Evolutionary conservation across 2,329 filamentous ascomycete species (phyloP).

Genomic region (Clarireedia monteithiana): DNA sequence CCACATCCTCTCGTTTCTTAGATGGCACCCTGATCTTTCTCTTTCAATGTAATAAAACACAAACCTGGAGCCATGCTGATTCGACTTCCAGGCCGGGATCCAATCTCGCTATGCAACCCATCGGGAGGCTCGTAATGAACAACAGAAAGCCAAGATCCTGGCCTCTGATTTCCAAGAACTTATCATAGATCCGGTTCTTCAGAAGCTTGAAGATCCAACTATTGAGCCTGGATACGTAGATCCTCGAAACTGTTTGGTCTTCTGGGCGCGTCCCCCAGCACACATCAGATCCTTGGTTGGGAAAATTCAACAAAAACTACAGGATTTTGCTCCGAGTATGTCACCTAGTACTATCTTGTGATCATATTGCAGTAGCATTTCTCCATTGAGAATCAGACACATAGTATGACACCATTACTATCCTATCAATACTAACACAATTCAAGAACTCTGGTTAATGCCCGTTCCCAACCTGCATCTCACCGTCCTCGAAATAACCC

Average conservation of each 20-base stretch:
- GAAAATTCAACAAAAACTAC: constrained; percentile 60
- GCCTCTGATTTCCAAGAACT: constrained; percentile 60
- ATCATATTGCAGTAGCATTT: too few relatives aligned
- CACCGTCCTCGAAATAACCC: constrained; percentile 78
- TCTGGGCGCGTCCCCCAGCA: constrained; percentile 79
- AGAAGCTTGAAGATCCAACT: constrained; percentile 56
- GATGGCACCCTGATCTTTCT: not conserved
- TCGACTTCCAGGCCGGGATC: constrained; percentile 19
- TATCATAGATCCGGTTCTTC: constrained; percentile 67
- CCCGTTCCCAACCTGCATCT: constrained; percentile 71
- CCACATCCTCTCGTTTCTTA: not conserved
- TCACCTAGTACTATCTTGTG: constrained; percentile 12
- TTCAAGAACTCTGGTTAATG: constrained; percentile 76
- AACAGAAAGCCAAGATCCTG: constrained; percentile 70
- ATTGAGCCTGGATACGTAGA: constrained; percentile 66
- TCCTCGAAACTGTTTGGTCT: constrained; percentile 71
- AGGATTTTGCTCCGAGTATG: constrained; percentile 61
- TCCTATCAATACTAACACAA: constrained; percentile 8
- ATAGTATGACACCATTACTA: not conserved
- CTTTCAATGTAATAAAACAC: not conserved
- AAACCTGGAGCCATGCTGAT: not conserved
- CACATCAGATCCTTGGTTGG: constrained; percentile 61
- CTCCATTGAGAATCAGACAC: too few relatives aligned
- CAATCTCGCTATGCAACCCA: constrained; percentile 57
- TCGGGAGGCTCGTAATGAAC: constrained; percentile 63